Percentiles rank a stretch among this genome's conserved stretches.
Conservation (phyloP, 371 early-diverging fungal species). For the Funneliformis caledonium region DNA sequence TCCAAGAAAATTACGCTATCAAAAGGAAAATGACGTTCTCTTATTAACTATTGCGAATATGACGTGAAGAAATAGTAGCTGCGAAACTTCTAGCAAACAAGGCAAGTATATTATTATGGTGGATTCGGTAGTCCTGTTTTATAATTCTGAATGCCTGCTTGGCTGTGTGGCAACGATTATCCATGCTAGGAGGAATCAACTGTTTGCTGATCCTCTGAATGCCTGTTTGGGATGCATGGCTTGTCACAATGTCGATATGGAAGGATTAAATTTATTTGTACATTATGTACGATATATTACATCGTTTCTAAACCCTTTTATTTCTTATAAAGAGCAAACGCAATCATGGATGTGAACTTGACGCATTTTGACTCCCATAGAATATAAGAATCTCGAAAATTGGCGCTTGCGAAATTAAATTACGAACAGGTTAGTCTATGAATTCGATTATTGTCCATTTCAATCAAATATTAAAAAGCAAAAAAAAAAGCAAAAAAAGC, state of each 20-base stretch:
- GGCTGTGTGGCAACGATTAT: too few species aligned
- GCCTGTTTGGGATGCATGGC: too few species aligned
- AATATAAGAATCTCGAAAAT: slow-evolving; percentile 27
- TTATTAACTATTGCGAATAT: too few species aligned
- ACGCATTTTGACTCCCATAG: slow-evolving; percentile 3
- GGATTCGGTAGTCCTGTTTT: too few species aligned
- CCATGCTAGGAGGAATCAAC: too few species aligned
- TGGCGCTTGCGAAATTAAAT: slow-evolving; percentile 21
- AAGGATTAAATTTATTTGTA: slow-evolving; percentile 26
- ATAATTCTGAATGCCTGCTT: too few species aligned
- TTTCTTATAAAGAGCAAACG: slow-evolving; percentile 20
- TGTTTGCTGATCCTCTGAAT: too few species aligned
- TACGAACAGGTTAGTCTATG: slow-evolving; percentile 17
- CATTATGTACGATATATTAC: background rate
- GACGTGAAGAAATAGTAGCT: too few species aligned
- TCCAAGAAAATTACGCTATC: background rate
- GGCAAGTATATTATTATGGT: too few species aligned
- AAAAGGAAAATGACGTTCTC: too few species aligned
- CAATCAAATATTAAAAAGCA: background rate
- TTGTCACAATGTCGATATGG: background rate
- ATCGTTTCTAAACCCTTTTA: background rate
- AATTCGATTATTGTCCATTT: slow-evolving; percentile 27
- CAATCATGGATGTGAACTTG: slow-evolving; percentile 10
- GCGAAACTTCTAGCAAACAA: too few species aligned
- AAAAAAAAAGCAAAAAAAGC: too few species aligned